Evolutionary conservation across 2,329 filamentous ascomycete genomes (phyloP), one percentile per base, ranked within the genome.

Genomic region (Pseudogymnoascus sp.): DNA sequence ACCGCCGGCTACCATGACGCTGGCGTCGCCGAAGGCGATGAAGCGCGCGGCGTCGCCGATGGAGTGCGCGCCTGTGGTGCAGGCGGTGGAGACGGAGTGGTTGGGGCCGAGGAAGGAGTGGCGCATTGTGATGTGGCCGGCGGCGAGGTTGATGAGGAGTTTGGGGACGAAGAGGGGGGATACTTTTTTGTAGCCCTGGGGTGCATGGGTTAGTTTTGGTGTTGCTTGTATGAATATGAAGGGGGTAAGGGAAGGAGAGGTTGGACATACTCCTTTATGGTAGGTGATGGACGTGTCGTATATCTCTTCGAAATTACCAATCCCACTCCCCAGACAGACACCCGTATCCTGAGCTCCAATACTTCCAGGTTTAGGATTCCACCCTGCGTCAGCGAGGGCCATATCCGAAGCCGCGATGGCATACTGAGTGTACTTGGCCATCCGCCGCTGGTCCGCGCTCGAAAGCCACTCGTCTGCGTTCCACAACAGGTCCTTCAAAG

Each of bases 1-100:
- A 28, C 93, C 93, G 45, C 95, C 95, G n/a, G 95, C 92, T 7
- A 99, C 78, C 92, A 99, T 98, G 63, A 98, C 89, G 75, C 96
- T 84, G 54, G 93, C 93, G 74, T 98, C 93, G 6, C 92, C 93
- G 72, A 87, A 88, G n/a, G 89, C 85, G 67, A 99, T 93, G 74
- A 97, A 91, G 16, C 93, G 86, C n/a, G 90, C 88, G 5, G 95
- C 95, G 75, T 99, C 95, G 16, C 93, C 95, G 61, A 99, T 88
- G 1, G 93, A 92, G 77, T 99, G 95, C 0, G 93, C 91, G 10
- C 95, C 95, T 0, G 95, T 99, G 0, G 95, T 98, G 75, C 95
- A 99, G 65, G 95, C 95, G 11, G 95, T 99, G 0, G 93, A 96
- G 41, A 86, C 92, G 1, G 93, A 86, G 76, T 97, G 95, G 73